phyloP scores from a whole-genome alignment of 495 filamentous ascomycete genomes.

The Neurospora sp. region DNA sequence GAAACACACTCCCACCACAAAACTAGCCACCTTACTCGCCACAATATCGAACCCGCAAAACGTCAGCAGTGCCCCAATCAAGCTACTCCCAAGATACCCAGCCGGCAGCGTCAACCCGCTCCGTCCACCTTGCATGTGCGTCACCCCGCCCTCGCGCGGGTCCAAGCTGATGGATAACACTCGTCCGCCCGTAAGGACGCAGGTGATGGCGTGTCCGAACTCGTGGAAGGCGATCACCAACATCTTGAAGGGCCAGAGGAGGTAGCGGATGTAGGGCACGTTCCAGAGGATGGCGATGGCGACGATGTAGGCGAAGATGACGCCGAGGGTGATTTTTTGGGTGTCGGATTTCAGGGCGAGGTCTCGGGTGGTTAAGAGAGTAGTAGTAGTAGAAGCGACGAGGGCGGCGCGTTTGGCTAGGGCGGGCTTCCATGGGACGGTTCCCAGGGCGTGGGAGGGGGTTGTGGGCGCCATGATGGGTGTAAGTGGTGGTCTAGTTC shows the following conservation, averaged over 20 bases:
- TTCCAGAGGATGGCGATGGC: conserved; percentile 72
- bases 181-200: conserved; percentile 58
- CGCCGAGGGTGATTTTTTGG: conserved; percentile 61
- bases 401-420: too few relatives aligned
- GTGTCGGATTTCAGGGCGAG: conserved; percentile 53
- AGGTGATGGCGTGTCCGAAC: conserved; percentile 67
- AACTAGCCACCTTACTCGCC: conserved; percentile 65
- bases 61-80: conserved; percentile 69
- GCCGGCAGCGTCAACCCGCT: conserved; percentile 64
- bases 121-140: conserved; percentile 68
- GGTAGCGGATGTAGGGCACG: conserved; percentile 60
- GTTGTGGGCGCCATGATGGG: too few relatives aligned
- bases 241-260: conserved; percentile 85
- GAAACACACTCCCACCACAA: conserved; percentile 63
- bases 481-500: too few relatives aligned
- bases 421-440: too few relatives aligned
- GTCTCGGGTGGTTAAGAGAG: too few relatives aligned
- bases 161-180: conserved; percentile 57
- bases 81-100: conserved; percentile 60
- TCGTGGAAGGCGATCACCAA: conserved; percentile 80
- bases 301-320: conserved; percentile 54
- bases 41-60: conserved; percentile 76
- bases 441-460: too few relatives aligned
- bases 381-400: too few relatives aligned
- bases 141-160: conserved; percentile 63